These are phyloP conservation scores for Torrubiella hemipterigena DNA, from an alignment of 2,329 filamentous ascomycete genomes.

Conservation along the genomic window DNA sequence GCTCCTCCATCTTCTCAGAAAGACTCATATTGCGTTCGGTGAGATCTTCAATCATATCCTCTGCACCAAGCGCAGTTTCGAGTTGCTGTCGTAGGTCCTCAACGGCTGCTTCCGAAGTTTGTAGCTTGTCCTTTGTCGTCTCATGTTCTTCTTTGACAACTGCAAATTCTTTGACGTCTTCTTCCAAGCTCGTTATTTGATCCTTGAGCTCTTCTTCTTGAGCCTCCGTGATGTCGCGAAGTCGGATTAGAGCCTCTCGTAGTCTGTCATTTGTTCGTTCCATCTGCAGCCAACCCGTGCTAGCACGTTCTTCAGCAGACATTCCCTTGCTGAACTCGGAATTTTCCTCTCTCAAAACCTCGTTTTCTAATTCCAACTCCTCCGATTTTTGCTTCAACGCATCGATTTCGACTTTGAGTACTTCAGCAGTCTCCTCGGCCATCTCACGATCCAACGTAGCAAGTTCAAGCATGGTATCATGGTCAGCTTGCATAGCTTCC, in stretches of 20 bases:
- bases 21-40: conserved; percentile 78
- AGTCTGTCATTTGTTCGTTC: conserved; percentile 82
- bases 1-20: conserved; percentile 70
- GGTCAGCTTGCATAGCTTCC: conserved; percentile 66
- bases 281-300: conserved; percentile 81
- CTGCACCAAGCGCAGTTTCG: conserved; percentile 75
- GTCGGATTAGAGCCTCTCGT: conserved; percentile 68
- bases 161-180: conserved; percentile 58
- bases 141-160: conserved; percentile 58
- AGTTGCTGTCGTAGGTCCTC: conserved; percentile 85
- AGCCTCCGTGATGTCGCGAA: conserved; percentile 80
- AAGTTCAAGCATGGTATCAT: conserved; percentile 76
- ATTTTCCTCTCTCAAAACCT: conserved; percentile 80
- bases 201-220: conserved; percentile 68
- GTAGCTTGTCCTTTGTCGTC: conserved; percentile 58
- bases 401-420: conserved; percentile 69
- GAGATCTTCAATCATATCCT: conserved; percentile 89
- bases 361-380: conserved; percentile 77
- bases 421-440: conserved; percentile 86
- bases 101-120: conserved; percentile 60
- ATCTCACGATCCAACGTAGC: conserved; percentile 87
- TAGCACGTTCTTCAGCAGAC: conserved; percentile 76
- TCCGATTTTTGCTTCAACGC: conserved; percentile 64
- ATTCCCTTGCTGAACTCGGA: conserved; percentile 73
- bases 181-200: conserved; percentile 62